Conservation (phyloP, 768 basidiomycete species). For the Kwoniella sp. region DNA sequence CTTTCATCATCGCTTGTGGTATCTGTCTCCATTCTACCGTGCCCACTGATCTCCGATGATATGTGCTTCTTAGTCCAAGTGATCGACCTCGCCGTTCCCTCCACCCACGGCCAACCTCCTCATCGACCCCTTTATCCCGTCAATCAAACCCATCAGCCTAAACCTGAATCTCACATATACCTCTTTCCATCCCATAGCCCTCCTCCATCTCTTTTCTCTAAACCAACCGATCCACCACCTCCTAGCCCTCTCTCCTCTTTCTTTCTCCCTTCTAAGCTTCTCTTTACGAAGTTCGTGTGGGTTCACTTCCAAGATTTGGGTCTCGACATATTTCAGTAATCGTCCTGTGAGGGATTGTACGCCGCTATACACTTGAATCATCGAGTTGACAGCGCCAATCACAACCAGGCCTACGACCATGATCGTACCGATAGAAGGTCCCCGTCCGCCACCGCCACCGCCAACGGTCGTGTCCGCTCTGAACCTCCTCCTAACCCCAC, state of each 20-base stretch:
- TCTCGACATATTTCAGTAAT: conserved; percentile 42
- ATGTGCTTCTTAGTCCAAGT: background rate
- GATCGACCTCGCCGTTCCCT: background rate
- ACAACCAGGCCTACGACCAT: conserved; percentile 45
- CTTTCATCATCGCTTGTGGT: no score
- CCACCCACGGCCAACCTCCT: background rate
- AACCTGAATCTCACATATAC: conserved; percentile 26
- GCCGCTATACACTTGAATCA: conserved; percentile 31
- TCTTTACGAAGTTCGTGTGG: conserved; percentile 28
- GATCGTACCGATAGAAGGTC: conserved; percentile 23
- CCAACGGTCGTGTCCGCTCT: background rate
- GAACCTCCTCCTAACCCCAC: conserved; percentile 12
- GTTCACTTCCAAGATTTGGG: conserved; percentile 50
- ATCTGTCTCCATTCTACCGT: no score
- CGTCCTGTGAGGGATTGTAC: conserved; percentile 22
- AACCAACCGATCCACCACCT: conserved; percentile 33
- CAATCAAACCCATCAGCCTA: background rate
- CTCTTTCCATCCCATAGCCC: conserved; percentile 33
- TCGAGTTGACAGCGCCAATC: conserved; percentile 41
- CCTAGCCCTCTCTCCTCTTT: conserved; percentile 14
- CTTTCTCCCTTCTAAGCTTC: conserved; percentile 3
- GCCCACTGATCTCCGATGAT: no score
- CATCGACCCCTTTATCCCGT: background rate
- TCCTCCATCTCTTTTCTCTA: conserved; percentile 32
- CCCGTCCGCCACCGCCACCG: background rate